These are phyloP conservation scores for Bothriochloa decipiens DNA, from an alignment of 176 grass and related monocot genomes.

Conservation along the genomic window DNA sequence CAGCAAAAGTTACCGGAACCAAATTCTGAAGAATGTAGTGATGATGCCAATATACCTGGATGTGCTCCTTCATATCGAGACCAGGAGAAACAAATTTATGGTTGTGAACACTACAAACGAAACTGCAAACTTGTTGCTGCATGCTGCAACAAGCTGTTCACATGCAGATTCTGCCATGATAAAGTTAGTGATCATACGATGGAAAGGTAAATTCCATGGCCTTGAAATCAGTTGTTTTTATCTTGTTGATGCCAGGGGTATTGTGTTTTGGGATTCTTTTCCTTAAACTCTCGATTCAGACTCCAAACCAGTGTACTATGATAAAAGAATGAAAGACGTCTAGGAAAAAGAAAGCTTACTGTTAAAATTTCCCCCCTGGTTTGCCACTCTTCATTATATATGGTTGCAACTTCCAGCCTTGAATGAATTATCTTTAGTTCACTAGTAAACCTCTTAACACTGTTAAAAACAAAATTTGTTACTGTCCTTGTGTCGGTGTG, in stretches of 20 bases:
- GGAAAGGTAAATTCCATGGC: conserved; percentile 78
- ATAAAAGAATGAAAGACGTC: neutral
- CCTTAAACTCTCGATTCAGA: conserved; percentile 4
- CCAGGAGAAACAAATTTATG: conserved; percentile 73
- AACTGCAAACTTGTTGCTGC: conserved; percentile 95
- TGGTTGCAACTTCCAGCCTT: conserved; percentile 5
- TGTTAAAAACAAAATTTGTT: neutral
- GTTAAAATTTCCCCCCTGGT: neutral
- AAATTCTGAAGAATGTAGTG: conserved; percentile 54
- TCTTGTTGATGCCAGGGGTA: conserved; percentile 12
- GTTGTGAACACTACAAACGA: conserved; percentile 98
- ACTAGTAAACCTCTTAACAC: conserved; percentile 7
- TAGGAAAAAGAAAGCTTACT: conserved; percentile 20
- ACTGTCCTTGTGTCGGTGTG: neutral
- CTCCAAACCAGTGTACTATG: conserved; percentile 4
- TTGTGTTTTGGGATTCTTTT: conserved; percentile 20
- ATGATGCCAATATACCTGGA: conserved; percentile 60
- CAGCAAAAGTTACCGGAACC: conserved; percentile 92
- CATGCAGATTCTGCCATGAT: conserved; percentile 99
- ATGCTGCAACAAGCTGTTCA: conserved; percentile 95
- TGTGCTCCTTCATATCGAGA: conserved; percentile 84
- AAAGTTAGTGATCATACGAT: conserved; percentile 98
- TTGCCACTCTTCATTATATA: neutral
- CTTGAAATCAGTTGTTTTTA: conserved; percentile 25
- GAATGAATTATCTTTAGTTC: conserved; percentile 23